These are phyloP conservation scores for Neurospora sp. DNA, from an alignment of 495 filamentous ascomycete species.

Conservation along the genomic window DNA sequence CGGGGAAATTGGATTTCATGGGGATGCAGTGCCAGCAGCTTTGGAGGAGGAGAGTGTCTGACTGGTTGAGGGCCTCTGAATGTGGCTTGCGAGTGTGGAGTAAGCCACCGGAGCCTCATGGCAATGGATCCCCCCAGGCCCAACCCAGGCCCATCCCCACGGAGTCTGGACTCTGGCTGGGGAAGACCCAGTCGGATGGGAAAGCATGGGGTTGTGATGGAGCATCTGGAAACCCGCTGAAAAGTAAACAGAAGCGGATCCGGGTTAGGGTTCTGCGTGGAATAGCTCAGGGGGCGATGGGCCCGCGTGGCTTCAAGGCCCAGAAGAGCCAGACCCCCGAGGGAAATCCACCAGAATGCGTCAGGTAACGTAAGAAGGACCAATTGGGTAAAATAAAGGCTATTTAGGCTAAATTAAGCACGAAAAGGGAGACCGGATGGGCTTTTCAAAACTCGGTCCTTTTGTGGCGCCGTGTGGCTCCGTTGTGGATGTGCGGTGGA, in stretches of 20 bases:
- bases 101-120: background rate
- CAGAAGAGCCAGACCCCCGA: background rate
- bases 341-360: background rate
- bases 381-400: background rate
- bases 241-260: background rate
- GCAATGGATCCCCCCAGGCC: background rate
- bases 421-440: background rate
- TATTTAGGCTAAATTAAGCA: background rate
- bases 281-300: background rate
- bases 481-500: constrained; percentile 11
- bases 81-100: background rate
- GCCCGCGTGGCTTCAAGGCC: background rate
- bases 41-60: background rate
- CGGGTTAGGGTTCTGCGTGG: background rate
- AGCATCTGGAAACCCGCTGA: background rate
- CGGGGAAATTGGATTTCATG: background rate
- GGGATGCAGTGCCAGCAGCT: background rate
- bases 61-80: background rate
- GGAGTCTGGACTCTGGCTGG: background rate
- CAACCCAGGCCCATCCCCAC: background rate
- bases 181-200: background rate
- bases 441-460: background rate
- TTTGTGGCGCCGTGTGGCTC: constrained; percentile 1
- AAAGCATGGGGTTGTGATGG: background rate
- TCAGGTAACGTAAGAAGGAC: background rate